Conservation (phyloP, 2,329 filamentous ascomycete species). For the Colletotrichum australisinense region DNA sequence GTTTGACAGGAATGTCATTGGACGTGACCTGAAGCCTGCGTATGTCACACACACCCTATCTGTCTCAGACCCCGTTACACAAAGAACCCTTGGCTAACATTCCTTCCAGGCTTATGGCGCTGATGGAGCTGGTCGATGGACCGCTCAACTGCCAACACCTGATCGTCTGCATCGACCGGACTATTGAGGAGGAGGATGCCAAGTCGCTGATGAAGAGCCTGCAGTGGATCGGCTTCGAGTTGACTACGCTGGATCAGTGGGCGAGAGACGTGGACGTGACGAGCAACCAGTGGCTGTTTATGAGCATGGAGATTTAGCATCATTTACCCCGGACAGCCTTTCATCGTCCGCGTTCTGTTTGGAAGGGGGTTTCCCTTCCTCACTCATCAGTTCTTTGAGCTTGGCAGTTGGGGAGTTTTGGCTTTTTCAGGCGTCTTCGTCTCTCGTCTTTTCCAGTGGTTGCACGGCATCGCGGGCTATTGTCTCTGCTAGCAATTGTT, state of each 20-base stretch:
- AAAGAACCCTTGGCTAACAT: slow-evolving; percentile 40
- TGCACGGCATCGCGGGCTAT: not conserved
- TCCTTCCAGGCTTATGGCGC: slow-evolving; percentile 77
- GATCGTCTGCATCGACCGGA: slow-evolving; percentile 84
- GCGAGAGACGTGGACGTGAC: slow-evolving; percentile 71
- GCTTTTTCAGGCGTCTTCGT: not conserved
- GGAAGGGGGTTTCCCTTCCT: not conserved
- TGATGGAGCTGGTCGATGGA: slow-evolving; percentile 87
- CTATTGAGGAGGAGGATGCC: slow-evolving; percentile 69
- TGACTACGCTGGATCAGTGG: slow-evolving; percentile 85
- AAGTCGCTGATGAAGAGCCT: slow-evolving; percentile 82
- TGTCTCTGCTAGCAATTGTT: not conserved
- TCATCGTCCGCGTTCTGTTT: slow-evolving; percentile 3
- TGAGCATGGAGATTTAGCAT: slow-evolving; percentile 84
- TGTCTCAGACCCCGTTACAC: not conserved
- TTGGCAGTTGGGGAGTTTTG: slow-evolving; percentile 30
- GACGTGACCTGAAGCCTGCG: slow-evolving; percentile 87
- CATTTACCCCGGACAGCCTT: not conserved
- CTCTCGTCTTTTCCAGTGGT: not conserved
- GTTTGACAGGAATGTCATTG: slow-evolving; percentile 78
- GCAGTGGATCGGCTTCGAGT: slow-evolving; percentile 92
- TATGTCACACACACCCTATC: slow-evolving; percentile 58
- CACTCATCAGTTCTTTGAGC: slow-evolving; percentile 17
- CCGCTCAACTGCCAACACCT: slow-evolving; percentile 82
- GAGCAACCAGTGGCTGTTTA: slow-evolving; percentile 85